Evolutionary conservation across 148 eudicot genomes (phyloP).

Genomic region (Cornus florida): DNA sequence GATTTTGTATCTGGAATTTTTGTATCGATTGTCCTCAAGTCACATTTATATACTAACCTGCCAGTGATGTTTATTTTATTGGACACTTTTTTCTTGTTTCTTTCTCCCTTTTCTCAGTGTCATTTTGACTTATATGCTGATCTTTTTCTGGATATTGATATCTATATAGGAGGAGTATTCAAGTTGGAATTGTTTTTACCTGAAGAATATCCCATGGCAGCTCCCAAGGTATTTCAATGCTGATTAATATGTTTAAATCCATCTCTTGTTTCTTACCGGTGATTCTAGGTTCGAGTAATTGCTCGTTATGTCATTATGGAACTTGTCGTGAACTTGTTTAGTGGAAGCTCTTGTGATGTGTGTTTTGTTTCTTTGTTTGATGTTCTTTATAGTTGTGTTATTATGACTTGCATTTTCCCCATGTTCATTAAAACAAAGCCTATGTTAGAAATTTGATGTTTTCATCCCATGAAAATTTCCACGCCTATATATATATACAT

Average conservation of each 20-base stretch:
- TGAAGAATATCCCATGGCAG: conserved; percentile 98
- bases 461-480: not conserved
- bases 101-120: not conserved
- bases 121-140: not conserved
- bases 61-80: not conserved
- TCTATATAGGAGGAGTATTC: conserved; percentile 74
- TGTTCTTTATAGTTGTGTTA: not conserved
- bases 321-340: not conserved
- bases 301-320: not conserved
- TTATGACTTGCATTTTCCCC: not conserved
- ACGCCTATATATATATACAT: not conserved
- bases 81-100: not conserved
- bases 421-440: not conserved
- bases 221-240: conserved; percentile 67
- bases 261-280: not conserved
- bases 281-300: not conserved
- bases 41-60: not conserved
- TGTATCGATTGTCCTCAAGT: not conserved
- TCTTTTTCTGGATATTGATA: not conserved
- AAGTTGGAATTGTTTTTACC: conserved; percentile 92
- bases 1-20: no score
- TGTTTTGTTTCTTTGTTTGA: not conserved
- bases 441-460: not conserved
- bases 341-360: not conserved
- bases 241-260: not conserved